Conservation (phyloP, 2,329 filamentous ascomycete genomes). For the Didymella sp. region DNA sequence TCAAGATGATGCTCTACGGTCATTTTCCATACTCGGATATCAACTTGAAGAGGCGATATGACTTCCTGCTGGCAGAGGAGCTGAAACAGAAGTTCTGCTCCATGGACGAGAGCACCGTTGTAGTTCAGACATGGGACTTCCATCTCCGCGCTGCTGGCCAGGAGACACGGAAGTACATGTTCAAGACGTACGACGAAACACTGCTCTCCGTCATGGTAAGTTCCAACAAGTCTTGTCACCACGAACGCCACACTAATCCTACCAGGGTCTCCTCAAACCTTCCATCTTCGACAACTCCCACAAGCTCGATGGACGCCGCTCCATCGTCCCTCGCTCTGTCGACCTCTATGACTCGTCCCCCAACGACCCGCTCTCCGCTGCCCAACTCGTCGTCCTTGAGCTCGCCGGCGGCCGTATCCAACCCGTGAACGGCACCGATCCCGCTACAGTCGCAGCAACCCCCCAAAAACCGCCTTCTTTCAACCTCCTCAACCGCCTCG, state of each 20-base stretch:
- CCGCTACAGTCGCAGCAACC: slow-evolving; percentile 58
- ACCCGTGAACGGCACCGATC: slow-evolving; percentile 46
- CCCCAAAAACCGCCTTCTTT: slow-evolving; percentile 66
- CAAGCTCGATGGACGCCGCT: slow-evolving; percentile 81
- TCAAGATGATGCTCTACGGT: slow-evolving; percentile 98
- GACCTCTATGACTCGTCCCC: slow-evolving; percentile 93
- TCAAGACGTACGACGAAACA: slow-evolving; percentile 97
- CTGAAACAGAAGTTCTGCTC: slow-evolving; percentile 93
- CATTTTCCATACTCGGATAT: slow-evolving; percentile 96
- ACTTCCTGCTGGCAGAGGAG: slow-evolving; percentile 93
- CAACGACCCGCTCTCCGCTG: slow-evolving; percentile 86
- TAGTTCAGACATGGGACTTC: slow-evolving; percentile 86
- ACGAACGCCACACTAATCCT: slow-evolving; percentile 14
- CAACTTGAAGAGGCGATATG: slow-evolving; percentile 86
- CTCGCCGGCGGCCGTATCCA: slow-evolving; percentile 54
- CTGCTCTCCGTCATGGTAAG: slow-evolving; percentile 83
- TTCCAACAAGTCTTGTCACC: neutral
- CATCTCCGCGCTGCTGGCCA: slow-evolving; percentile 87
- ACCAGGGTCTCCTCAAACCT: slow-evolving; percentile 83
- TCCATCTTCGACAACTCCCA: slow-evolving; percentile 80
- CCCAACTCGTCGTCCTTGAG: slow-evolving; percentile 73
- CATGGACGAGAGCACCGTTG: slow-evolving; percentile 87
- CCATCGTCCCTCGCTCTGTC: slow-evolving; percentile 83
- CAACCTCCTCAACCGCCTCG: slow-evolving; percentile 71
- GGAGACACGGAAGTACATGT: slow-evolving; percentile 89